Evolutionary conservation across 2,329 filamentous ascomycete species (phyloP).

Genomic region (Bipolaris victoriae): DNA sequence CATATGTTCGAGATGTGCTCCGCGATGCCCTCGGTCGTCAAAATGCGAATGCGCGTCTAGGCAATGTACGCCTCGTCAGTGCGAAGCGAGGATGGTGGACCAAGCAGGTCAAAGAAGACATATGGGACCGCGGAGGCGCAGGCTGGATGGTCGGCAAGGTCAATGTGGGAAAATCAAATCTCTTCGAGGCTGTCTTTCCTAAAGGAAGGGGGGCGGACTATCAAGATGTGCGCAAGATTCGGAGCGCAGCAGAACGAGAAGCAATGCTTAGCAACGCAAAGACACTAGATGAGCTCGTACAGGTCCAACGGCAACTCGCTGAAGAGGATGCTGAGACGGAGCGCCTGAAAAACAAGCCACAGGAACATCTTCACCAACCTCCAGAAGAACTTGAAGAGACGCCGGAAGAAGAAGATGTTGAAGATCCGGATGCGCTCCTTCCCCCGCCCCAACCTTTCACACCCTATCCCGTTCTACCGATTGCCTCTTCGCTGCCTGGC

Average conservation of each 20-base stretch:
- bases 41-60: conserved; percentile 76
- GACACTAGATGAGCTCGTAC: conserved; percentile 33
- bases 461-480: conserved; percentile 80
- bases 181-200: conserved; percentile 88
- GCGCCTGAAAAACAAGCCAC: conserved; percentile 24
- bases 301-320: conserved; percentile 39
- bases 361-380: conserved; percentile 30
- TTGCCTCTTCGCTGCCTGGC: conserved; percentile 85
- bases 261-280: conserved; percentile 37
- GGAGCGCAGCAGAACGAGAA: conserved; percentile 41
- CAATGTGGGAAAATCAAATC: conserved; percentile 94
- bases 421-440: conserved; percentile 61
- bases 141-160: conserved; percentile 98
- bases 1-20: conserved; percentile 78
- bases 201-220: conserved; percentile 60
- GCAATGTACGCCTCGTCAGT: conserved; percentile 86
- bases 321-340: conserved; percentile 42
- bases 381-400: conserved; percentile 27
- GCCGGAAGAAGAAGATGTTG: conserved; percentile 33
- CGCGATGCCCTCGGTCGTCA: conserved; percentile 74
- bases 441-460: conserved; percentile 77
- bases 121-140: conserved; percentile 81
- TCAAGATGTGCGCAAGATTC: conserved; percentile 45
- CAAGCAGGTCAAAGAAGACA: conserved; percentile 80
- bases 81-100: conserved; percentile 92